Evolutionary conservation across 176 grass and related monocot genomes (phyloP).

Genomic region (Oryza meridionalis): DNA sequence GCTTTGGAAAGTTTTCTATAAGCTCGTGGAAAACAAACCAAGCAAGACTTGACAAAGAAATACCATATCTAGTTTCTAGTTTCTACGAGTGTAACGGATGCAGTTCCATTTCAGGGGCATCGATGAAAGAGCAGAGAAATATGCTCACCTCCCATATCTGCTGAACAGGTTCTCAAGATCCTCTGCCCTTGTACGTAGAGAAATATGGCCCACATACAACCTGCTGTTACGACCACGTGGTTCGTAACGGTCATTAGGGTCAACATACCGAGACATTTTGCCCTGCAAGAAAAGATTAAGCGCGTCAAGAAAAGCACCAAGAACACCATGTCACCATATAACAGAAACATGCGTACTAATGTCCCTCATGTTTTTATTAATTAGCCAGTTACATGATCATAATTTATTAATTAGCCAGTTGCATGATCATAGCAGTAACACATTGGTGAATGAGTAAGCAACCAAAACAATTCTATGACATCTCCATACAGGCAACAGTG

Average conservation of each 20-base stretch:
- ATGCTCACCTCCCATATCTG: conserved; percentile 84
- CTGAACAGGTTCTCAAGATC: conserved; percentile 78
- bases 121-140: not conserved
- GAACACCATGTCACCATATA: not conserved
- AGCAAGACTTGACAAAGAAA: not conserved
- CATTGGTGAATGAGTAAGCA: not conserved
- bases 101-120: conserved; percentile 8
- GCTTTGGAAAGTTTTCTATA: not conserved
- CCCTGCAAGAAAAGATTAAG: conserved; percentile 35
- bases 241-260: conserved; percentile 39
- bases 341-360: conserved; percentile 8
- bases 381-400: too few relatives aligned
- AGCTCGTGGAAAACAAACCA: conserved; percentile 6
- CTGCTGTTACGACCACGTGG: conserved; percentile 54
- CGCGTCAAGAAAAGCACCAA: not conserved
- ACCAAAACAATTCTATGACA: not conserved
- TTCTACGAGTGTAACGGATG: not conserved
- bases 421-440: not conserved
- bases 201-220: conserved; percentile 78
- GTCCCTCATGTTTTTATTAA: not conserved
- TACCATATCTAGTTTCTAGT: conserved; percentile 9
- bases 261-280: conserved; percentile 82
- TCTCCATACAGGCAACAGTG: not conserved
- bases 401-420: not conserved
- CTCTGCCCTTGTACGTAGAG: conserved; percentile 48